These are phyloP conservation scores for Solanum corneliomulleri DNA, from an alignment of 257 asterid species.

Conservation along the genomic window DNA sequence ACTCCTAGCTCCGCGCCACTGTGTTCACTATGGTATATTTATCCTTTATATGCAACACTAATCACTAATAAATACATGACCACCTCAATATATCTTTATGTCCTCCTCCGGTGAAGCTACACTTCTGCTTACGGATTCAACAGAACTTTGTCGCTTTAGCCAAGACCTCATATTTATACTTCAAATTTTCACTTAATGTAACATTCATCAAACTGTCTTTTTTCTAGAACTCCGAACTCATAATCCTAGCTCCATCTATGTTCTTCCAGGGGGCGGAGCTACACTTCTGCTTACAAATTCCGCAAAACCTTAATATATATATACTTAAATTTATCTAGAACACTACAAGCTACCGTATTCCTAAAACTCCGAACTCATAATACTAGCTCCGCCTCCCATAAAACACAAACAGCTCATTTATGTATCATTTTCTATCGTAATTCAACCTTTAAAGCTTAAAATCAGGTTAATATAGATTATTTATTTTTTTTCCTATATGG, in stretches of 20 bases:
- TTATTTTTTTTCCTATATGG: neutral
- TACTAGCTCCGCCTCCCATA: neutral
- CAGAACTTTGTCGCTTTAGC: neutral
- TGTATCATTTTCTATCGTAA: neutral
- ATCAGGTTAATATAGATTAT: neutral
- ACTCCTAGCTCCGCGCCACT: neutral
- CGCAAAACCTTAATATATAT: too few relatives aligned
- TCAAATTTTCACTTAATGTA: neutral
- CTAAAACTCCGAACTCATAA: neutral
- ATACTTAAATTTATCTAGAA: too few relatives aligned
- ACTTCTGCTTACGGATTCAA: neutral
- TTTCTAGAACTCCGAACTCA: neutral
- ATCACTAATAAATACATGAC: neutral
- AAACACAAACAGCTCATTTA: neutral
- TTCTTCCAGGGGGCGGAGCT: too few relatives aligned
- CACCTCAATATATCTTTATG: neutral
- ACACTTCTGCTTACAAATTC: too few relatives aligned
- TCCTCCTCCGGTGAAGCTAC: neutral
- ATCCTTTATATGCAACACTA: neutral
- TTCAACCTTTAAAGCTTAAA: neutral
- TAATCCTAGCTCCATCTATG: neutral
- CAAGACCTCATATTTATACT: neutral
- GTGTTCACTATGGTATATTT: neutral
- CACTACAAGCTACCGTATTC: neutral
- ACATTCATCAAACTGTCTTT: neutral